Evolutionary conservation across 1,284 basidiomycete species (phyloP).

Genomic region (Tilletia indica): DNA sequence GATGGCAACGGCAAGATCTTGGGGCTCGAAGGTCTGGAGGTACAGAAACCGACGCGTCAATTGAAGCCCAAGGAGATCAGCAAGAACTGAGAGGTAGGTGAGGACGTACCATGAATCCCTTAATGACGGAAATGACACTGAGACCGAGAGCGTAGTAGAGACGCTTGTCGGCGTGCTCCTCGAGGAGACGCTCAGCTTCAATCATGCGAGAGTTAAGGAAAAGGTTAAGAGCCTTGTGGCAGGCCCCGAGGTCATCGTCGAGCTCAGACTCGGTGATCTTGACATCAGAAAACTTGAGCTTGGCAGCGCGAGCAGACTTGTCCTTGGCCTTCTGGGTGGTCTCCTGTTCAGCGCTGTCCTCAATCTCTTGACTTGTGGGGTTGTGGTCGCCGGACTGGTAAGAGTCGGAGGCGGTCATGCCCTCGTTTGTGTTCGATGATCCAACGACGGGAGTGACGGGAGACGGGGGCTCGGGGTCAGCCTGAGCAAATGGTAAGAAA

Average conservation of each 20-base stretch:
- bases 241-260: slow-evolving; percentile 39
- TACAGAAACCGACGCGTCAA: neutral
- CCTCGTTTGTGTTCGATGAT: too few species aligned
- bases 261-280: slow-evolving; percentile 34
- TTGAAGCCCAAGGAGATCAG: neutral
- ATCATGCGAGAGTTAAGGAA: slow-evolving; percentile 55
- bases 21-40: slow-evolving; percentile 47
- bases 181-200: slow-evolving; percentile 50
- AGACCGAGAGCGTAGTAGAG: slow-evolving; percentile 54
- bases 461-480: neutral
- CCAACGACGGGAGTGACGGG: slow-evolving; percentile 14
- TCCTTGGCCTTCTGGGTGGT: slow-evolving; percentile 32
- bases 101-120: slow-evolving; percentile 49
- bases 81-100: neutral
- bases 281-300: slow-evolving; percentile 44
- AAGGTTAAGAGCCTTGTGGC: slow-evolving; percentile 46
- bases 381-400: neutral
- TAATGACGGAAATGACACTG: slow-evolving; percentile 53
- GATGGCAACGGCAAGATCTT: slow-evolving; percentile 51
- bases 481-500: neutral
- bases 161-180: slow-evolving; percentile 40
- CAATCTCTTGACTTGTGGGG: neutral
- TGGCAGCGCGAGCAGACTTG: slow-evolving; percentile 45
- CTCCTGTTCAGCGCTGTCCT: neutral
- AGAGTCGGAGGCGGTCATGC: neutral